Percentiles rank a stretch among this genome's conserved stretches.
Conservation (phyloP, 768 basidiomycete genomes). For the Lanmaoa pseudosensibilis region DNA sequence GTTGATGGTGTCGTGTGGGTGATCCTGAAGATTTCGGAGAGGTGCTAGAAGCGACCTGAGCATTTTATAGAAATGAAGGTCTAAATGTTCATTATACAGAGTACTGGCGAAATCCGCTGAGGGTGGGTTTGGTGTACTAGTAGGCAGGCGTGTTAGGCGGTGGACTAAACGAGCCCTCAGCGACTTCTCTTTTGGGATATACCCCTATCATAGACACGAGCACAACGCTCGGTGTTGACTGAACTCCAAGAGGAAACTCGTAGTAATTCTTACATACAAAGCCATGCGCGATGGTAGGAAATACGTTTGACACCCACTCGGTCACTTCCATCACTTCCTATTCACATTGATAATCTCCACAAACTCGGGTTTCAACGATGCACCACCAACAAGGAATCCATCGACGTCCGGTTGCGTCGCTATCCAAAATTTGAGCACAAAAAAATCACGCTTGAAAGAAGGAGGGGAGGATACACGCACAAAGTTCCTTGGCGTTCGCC, state of each 20-base stretch:
- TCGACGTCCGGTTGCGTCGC: constrained; percentile 83
- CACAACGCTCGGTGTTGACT: too few relatives aligned
- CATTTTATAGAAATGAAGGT: constrained; percentile 37
- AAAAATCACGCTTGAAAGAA: not conserved
- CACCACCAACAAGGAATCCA: constrained; percentile 97
- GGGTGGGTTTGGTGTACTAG: not conserved
- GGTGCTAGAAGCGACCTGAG: constrained; percentile 60
- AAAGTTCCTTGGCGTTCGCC: constrained; percentile 83
- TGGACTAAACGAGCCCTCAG: not conserved
- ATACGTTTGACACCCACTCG: too few relatives aligned
- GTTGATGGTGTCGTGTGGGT: constrained; percentile 28
- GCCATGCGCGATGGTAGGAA: too few relatives aligned
- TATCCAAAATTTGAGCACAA: constrained; percentile 30
- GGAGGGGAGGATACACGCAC: constrained; percentile 56
- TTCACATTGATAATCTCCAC: constrained; percentile 84
- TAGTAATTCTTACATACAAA: not conserved
- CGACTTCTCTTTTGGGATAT: not conserved
- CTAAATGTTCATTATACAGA: constrained; percentile 4
- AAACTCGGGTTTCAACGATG: constrained; percentile 97
- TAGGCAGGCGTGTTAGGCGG: not conserved
- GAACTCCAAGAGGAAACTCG: too few relatives aligned
- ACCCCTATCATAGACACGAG: too few relatives aligned
- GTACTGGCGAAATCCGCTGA: not conserved
- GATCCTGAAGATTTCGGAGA: constrained; percentile 54
- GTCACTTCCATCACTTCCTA: constrained; percentile 26